A percentile compares a stretch with the other conserved stretches of the same genome.
Evolutionary conservation across 441 rosid genomes (phyloP).

Genomic region (Adansonia madagascariensis): DNA sequence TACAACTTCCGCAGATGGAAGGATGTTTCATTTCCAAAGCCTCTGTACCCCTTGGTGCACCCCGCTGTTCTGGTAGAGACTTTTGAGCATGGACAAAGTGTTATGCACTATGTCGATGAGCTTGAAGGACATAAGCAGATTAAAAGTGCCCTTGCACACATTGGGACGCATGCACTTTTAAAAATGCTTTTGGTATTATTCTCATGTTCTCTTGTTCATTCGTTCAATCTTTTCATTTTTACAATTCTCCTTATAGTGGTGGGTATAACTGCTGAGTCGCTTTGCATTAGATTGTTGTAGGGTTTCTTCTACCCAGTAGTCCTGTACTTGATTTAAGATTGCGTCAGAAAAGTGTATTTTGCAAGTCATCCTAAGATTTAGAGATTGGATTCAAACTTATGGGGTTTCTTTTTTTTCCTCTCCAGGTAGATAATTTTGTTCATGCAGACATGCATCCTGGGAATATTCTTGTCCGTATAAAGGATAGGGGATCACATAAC

Average conservation of each 20-base stretch:
- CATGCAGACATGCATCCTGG: constrained; percentile 76
- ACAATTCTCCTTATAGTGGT: not conserved
- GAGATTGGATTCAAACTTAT: constrained; percentile 7
- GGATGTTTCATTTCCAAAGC: constrained; percentile 70
- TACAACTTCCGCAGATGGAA: constrained; percentile 65
- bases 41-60: constrained; percentile 63
- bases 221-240: constrained; percentile 1
- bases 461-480: constrained; percentile 57
- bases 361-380: not conserved
- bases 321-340: not conserved
- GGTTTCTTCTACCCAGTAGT: constrained; percentile 13
- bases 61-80: constrained; percentile 66
- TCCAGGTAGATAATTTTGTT: constrained; percentile 62
- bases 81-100: constrained; percentile 63
- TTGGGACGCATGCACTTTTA: constrained; percentile 65
- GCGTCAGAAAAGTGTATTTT: not conserved
- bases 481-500: constrained; percentile 39
- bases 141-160: constrained; percentile 60
- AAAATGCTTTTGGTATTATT: constrained; percentile 65
- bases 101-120: constrained; percentile 58
- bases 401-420: not conserved
- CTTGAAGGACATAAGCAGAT: constrained; percentile 47
- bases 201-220: constrained; percentile 15
- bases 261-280: constrained; percentile 11
- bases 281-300: not conserved